Conservation (phyloP, 805 yeast species). For the Yamadazyma sp. region DNA sequence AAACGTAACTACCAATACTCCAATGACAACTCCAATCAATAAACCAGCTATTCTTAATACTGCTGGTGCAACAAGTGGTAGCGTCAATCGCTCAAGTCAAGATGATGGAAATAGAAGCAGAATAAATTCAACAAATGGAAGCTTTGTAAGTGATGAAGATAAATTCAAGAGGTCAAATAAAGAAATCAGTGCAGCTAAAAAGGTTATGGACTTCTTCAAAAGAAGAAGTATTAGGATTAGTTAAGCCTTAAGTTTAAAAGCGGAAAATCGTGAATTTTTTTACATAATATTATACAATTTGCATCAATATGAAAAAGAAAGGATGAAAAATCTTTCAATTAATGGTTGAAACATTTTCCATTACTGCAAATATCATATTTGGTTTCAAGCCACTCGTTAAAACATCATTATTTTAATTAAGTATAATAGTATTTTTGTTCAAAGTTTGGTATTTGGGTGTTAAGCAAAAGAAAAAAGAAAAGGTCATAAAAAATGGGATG, state of each 20-base stretch:
- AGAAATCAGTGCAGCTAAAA: constrained; percentile 72
- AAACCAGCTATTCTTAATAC: constrained; percentile 3
- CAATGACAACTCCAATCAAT: background rate
- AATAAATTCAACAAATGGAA: constrained; percentile 20
- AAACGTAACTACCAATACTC: background rate
- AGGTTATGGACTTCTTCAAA: constrained; percentile 75
- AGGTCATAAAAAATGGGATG: too few species aligned
- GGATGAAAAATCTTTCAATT: too few species aligned
- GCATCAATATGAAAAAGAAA: too few species aligned
- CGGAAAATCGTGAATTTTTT: too few species aligned
- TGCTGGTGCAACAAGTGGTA: background rate
- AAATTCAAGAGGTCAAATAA: constrained; percentile 32
- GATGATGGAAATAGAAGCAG: constrained; percentile 1
- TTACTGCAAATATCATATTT: too few species aligned
- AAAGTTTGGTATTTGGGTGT: too few species aligned
- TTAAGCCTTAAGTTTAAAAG: constrained; percentile 8
- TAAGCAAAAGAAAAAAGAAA: too few species aligned
- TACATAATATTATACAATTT: constrained; percentile 1
- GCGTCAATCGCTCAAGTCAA: constrained; percentile 5
- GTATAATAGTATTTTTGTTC: too few species aligned
- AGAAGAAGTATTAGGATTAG: constrained; percentile 47
- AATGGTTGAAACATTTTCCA: too few species aligned
- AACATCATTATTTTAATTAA: too few species aligned
- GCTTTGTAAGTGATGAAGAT: constrained; percentile 17
- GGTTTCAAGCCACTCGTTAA: too few species aligned